Percentiles rank a stretch among this genome's conserved stretches.
Evolutionary conservation across 2,329 filamentous ascomycete genomes (phyloP).

Genomic region (Zymoseptoria passerinii): DNA sequence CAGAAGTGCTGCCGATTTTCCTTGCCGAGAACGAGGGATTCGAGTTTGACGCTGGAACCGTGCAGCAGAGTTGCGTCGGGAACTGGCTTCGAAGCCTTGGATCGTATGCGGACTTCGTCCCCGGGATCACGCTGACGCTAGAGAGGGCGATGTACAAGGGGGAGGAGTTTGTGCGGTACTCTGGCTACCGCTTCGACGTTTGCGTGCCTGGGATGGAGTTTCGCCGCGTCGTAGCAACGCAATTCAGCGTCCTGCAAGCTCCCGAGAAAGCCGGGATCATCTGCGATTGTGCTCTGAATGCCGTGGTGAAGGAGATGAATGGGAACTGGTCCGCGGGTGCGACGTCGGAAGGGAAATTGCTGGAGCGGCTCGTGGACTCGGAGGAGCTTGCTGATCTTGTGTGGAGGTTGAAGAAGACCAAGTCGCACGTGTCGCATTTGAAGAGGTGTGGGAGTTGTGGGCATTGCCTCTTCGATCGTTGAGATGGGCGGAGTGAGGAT

Average conservation of each 20-base stretch:
- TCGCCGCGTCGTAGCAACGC: neutral
- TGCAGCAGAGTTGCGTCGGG: slow-evolving; percentile 17
- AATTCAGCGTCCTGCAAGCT: neutral
- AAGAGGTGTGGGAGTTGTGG: slow-evolving; percentile 6
- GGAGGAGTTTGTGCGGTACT: slow-evolving; percentile 5
- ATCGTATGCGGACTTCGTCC: slow-evolving; percentile 11
- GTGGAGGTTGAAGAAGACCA: slow-evolving; percentile 11
- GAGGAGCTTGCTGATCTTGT: slow-evolving; percentile 10
- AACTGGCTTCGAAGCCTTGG: slow-evolving; percentile 15
- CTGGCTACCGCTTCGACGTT: slow-evolving; percentile 14
- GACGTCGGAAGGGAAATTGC: slow-evolving; percentile 1
- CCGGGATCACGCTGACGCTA: slow-evolving; percentile 12
- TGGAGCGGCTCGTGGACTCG: slow-evolving; percentile 3
- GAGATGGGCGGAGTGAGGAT: neutral
- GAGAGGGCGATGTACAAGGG: slow-evolving; percentile 8
- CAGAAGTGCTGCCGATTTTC: slow-evolving; percentile 20
- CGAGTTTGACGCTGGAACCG: slow-evolving; percentile 18
- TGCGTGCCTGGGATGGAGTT: neutral
- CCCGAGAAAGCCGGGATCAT: neutral
- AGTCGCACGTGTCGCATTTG: slow-evolving; percentile 6
- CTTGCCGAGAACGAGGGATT: slow-evolving; percentile 16
- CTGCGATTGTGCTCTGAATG: slow-evolving; percentile 7
- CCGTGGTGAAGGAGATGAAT: slow-evolving; percentile 1
- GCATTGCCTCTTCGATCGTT: slow-evolving; percentile 8
- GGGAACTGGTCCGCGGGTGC: neutral